A percentile compares a stretch with the other conserved stretches of the same genome.
Conservation (phyloP, 257 asterid genomes). For the Lithospermum erythrorhizon region DNA sequence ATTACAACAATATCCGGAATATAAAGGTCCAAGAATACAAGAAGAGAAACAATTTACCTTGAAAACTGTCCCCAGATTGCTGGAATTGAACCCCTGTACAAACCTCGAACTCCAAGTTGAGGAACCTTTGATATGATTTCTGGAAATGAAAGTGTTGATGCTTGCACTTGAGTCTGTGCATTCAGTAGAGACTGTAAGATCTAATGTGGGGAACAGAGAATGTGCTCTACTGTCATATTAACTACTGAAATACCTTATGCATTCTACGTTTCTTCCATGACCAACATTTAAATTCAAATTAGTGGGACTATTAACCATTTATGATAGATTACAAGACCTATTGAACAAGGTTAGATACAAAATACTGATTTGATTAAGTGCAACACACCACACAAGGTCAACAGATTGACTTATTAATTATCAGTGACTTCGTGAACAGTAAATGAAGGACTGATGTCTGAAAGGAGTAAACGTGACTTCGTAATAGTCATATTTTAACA, state of each 20-base stretch:
- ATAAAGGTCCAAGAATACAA: conserved; percentile 4
- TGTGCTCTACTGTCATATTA: background rate
- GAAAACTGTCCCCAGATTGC: conserved; percentile 96
- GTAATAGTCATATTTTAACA: background rate
- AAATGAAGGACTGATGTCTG: background rate
- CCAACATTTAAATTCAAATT: background rate
- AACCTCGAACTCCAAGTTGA: conserved; percentile 69
- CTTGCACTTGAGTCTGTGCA: conserved; percentile 89
- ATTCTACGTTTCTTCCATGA: background rate
- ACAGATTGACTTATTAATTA: background rate
- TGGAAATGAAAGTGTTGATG: conserved; percentile 82
- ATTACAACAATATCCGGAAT: background rate
- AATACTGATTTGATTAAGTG: too few relatives aligned
- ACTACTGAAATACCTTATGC: background rate
- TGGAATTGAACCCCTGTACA: conserved; percentile 91
- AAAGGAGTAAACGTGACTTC: background rate
- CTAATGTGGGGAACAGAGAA: background rate
- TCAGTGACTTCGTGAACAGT: too few relatives aligned
- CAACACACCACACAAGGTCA: background rate
- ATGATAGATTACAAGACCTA: too few relatives aligned
- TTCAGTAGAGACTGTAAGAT: conserved; percentile 29
- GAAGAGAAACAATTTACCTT: conserved; percentile 34
- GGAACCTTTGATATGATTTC: conserved; percentile 83
- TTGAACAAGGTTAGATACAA: too few relatives aligned
- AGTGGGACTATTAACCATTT: background rate